Evolutionary conservation across 1,284 basidiomycete genomes (phyloP).

Genomic region (Puccinia triticina): DNA sequence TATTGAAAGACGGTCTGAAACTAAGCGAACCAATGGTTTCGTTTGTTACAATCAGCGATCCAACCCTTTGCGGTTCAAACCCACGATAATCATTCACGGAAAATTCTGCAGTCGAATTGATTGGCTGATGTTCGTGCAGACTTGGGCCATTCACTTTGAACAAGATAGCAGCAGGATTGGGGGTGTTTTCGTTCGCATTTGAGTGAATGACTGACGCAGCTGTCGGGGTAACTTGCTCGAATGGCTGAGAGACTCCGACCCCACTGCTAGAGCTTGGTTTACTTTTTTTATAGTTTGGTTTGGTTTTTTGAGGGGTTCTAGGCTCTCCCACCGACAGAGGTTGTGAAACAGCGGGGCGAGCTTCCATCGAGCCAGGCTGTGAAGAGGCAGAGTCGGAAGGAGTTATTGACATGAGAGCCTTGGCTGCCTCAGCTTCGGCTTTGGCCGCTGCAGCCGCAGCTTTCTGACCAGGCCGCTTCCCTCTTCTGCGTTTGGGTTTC

Average conservation of each 20-base stretch:
- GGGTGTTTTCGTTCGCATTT: not conserved
- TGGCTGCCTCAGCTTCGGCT: slow-evolving; percentile 61
- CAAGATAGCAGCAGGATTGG: slow-evolving; percentile 5
- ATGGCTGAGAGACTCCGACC: not conserved
- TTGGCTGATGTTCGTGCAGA: not conserved
- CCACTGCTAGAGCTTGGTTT: not conserved
- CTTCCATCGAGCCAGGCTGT: not conserved
- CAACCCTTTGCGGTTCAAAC: slow-evolving; percentile 48
- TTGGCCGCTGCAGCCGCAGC: slow-evolving; percentile 64
- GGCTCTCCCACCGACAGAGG: not conserved
- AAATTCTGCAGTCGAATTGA: not conserved
- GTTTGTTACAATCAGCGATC: slow-evolving; percentile 55
- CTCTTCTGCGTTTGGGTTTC: slow-evolving; percentile 65
- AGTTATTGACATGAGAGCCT: slow-evolving; percentile 16
- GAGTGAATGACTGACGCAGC: not conserved
- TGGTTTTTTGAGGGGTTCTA: slow-evolving; percentile 22
- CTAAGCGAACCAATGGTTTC: slow-evolving; percentile 56
- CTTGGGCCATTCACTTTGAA: not conserved
- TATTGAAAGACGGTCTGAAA: not conserved
- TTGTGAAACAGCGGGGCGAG: not conserved
- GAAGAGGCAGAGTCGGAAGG: slow-evolving; percentile 2
- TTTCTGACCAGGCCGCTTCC: slow-evolving; percentile 62
- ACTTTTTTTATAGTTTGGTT: slow-evolving; percentile 15
- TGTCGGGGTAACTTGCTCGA: not conserved
- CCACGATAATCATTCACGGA: slow-evolving; percentile 17